A percentile compares a stretch with the other conserved stretches of the same genome.
These are phyloP conservation scores for Eucalyptus marginata DNA, from an alignment of 345 rosid species.

Conservation along the genomic window DNA sequence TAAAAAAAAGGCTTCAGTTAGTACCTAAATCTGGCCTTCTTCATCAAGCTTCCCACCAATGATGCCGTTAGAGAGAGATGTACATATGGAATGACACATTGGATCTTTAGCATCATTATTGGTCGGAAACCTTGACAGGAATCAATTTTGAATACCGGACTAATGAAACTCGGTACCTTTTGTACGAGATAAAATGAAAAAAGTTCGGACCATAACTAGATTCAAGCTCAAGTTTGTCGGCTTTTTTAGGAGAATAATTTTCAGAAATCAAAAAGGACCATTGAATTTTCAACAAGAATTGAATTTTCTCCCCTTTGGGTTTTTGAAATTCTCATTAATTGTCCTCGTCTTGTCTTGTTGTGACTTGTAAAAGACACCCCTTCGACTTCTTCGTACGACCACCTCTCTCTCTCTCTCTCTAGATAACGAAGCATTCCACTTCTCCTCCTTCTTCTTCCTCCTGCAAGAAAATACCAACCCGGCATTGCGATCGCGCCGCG, in stretches of 20 bases:
- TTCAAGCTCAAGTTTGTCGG: too few species aligned
- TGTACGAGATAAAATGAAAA: neutral
- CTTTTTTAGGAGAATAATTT: neutral
- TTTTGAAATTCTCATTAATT: neutral
- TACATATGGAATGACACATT: neutral
- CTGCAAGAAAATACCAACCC: neutral
- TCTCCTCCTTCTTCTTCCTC: neutral
- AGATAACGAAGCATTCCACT: neutral
- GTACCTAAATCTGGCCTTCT: too few species aligned
- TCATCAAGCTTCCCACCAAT: accelerated
- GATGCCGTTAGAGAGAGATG: accelerated
- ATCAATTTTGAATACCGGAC: neutral
- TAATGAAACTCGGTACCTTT: neutral
- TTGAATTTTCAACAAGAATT: neutral
- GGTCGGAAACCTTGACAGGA: accelerated
- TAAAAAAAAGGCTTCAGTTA: too few species aligned
- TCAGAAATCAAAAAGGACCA: neutral
- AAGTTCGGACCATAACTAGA: neutral
- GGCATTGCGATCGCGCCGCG: neutral
- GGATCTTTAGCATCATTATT: too few species aligned
- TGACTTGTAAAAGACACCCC: neutral
- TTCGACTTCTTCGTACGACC: neutral
- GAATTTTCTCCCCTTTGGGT: neutral
- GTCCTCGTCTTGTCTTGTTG: neutral
- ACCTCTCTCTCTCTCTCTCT: neutral